Percentiles rank a stretch among this genome's conserved stretches.
phyloP scores from a whole-genome alignment of 2,329 filamentous ascomycete genomes.

The Talaromyces funiculosus region DNA sequence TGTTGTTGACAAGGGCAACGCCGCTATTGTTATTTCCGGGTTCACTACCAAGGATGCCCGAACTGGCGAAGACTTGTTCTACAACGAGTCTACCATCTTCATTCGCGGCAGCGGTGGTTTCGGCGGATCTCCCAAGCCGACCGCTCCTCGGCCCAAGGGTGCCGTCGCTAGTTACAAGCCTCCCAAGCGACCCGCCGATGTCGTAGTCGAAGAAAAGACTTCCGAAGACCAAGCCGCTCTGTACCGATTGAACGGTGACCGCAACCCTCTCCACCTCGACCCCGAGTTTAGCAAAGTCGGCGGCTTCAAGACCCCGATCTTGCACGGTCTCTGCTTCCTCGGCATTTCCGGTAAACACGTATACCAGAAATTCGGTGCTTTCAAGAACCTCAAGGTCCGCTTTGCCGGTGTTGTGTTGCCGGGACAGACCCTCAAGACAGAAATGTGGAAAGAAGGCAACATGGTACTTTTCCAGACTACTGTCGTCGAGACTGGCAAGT shows the following conservation, averaged over 20 bases:
- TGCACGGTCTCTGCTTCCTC: slow-evolving; percentile 95
- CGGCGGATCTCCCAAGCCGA: slow-evolving; percentile 67
- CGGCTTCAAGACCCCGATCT: slow-evolving; percentile 88
- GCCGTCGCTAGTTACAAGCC: slow-evolving; percentile 73
- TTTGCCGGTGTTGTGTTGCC: slow-evolving; percentile 82
- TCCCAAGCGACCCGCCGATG: slow-evolving; percentile 71
- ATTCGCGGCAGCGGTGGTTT: slow-evolving; percentile 88
- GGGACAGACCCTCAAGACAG: slow-evolving; percentile 82
- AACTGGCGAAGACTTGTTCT: slow-evolving; percentile 86
- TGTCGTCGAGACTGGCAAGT: slow-evolving; percentile 89
- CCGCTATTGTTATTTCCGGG: slow-evolving; percentile 74
- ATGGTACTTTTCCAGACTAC: slow-evolving; percentile 78
- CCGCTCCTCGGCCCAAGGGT: slow-evolving; percentile 66
- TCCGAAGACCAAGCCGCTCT: slow-evolving; percentile 86
- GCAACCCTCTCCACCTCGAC: slow-evolving; percentile 95
- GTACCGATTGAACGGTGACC: slow-evolving; percentile 89
- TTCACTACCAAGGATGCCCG: slow-evolving; percentile 78
- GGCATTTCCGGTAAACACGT: slow-evolving; percentile 89
- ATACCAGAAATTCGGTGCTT: slow-evolving; percentile 72
- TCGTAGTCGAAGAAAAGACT: slow-evolving; percentile 78
- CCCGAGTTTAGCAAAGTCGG: slow-evolving; percentile 90
- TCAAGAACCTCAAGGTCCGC: slow-evolving; percentile 87
- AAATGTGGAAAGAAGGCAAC: slow-evolving; percentile 87
- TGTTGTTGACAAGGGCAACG: slow-evolving; percentile 91
- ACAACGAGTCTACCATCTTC: slow-evolving; percentile 94